phyloP scores from a whole-genome alignment of 192 early-diverging fungal species.

The Gigaspora rosea region DNA sequence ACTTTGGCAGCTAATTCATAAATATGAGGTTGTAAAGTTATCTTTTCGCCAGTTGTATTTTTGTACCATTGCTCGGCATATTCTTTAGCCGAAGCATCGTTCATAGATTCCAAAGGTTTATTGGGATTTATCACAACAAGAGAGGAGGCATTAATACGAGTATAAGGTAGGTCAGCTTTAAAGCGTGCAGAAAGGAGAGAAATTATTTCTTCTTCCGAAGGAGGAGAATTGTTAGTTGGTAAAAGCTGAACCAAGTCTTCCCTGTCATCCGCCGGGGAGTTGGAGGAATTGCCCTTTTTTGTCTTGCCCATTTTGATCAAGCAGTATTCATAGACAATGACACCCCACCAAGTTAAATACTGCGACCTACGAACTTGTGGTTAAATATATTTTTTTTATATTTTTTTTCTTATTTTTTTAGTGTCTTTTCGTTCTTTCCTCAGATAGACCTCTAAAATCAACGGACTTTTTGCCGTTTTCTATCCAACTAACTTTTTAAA shows the following conservation, averaged over 20 bases:
- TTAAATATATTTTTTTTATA: too few relatives aligned
- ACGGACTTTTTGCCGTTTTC: too few relatives aligned
- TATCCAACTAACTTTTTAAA: too few relatives aligned
- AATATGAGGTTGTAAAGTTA: constrained; percentile 58
- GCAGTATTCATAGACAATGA: too few relatives aligned
- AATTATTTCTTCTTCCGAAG: constrained; percentile 52
- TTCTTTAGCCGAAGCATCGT: constrained; percentile 47
- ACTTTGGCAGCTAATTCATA: constrained; percentile 71
- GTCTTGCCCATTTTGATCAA: too few relatives aligned
- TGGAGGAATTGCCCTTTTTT: too few relatives aligned
- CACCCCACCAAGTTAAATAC: too few relatives aligned
- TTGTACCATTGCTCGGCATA: constrained; percentile 59
- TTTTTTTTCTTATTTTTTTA: too few relatives aligned
- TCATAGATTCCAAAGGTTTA: constrained; percentile 44
- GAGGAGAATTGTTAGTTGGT: constrained; percentile 12
- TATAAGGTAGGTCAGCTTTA: constrained; percentile 56
- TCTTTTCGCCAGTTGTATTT: constrained; percentile 29
- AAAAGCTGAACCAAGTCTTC: constrained; percentile 43
- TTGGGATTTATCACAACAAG: constrained; percentile 55
- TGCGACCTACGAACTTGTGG: too few relatives aligned
- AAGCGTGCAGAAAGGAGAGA: constrained; percentile 46
- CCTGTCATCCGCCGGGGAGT: constrained; percentile 10
- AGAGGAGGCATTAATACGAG: constrained; percentile 47
- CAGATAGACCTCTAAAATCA: too few relatives aligned
- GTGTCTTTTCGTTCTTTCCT: too few relatives aligned